phyloP scores from a whole-genome alignment of 495 filamentous ascomycete species.

The Podospora bellae-mahoneyi region DNA sequence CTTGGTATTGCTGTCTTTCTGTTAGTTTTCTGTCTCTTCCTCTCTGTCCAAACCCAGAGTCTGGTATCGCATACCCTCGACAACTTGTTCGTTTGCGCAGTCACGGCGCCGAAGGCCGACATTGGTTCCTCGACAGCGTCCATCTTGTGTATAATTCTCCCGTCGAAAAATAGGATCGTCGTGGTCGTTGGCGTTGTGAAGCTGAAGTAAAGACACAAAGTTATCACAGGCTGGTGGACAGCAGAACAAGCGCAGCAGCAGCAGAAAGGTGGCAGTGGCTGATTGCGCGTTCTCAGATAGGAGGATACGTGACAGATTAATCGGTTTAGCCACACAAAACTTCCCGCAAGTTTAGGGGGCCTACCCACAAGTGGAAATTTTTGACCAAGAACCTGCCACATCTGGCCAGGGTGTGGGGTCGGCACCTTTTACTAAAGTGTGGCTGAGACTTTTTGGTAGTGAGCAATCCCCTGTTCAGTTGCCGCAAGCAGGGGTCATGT shows the following conservation, averaged over 20 bases:
- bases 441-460: not conserved
- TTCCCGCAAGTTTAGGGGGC: no score
- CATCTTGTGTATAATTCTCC: conserved; percentile 21
- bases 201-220: not conserved
- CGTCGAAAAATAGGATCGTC: not conserved
- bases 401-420: not conserved
- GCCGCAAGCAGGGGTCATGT: not conserved
- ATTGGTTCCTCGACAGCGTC: conserved; percentile 28
- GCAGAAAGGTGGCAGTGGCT: not conserved
- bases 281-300: conserved; percentile 1
- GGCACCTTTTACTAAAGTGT: not conserved
- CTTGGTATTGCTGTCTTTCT: conserved; percentile 76
- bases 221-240: not conserved
- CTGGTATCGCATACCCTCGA: conserved; percentile 37
- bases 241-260: not conserved
- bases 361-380: no score
- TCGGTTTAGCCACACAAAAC: not conserved
- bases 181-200: no score
- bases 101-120: conserved; percentile 34
- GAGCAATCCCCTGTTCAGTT: not conserved
- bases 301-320: not conserved
- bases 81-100: conserved; percentile 35
- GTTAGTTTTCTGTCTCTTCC: conserved; percentile 15
- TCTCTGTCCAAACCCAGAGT: not conserved
- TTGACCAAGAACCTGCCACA: no score